A percentile compares a stretch with the other conserved stretches of the same genome.
phyloP scores from a whole-genome alignment of 2,329 filamentous ascomycete genomes.

The Aspergillus transmontanensis region DNA sequence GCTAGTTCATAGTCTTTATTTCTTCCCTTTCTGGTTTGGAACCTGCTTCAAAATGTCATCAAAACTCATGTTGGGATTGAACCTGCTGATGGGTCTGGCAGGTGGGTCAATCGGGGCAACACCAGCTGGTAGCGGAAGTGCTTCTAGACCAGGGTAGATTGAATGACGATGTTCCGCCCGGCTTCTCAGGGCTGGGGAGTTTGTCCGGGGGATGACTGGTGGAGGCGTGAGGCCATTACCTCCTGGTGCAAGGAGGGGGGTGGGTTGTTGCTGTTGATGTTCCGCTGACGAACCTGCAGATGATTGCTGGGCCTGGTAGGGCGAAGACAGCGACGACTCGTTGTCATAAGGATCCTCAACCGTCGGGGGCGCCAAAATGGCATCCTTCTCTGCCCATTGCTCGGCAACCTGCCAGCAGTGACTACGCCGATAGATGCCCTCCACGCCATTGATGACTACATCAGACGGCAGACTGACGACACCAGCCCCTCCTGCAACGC shows the following conservation, averaged over 20 bases:
- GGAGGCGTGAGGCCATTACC: conserved; percentile 36
- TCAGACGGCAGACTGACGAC: conserved; percentile 66
- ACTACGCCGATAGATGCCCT: conserved; percentile 68
- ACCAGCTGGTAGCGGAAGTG: conserved; percentile 45
- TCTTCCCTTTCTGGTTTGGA: conserved; percentile 39
- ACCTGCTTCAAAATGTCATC: conserved; percentile 50
- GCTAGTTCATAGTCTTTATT: conserved; percentile 25
- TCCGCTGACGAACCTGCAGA: conserved; percentile 41
- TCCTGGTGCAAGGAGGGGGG: conserved; percentile 34
- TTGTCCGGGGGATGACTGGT: conserved; percentile 38
- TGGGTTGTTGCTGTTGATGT: conserved; percentile 31
- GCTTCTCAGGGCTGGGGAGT: conserved; percentile 32
- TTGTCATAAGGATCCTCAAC: conserved; percentile 40
- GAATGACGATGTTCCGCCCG: conserved; percentile 45
- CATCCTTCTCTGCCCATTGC: conserved; percentile 57
- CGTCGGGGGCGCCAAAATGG: conserved; percentile 35
- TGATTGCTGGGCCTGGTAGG: conserved; percentile 41
- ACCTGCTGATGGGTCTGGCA: conserved; percentile 40
- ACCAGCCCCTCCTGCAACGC: conserved; percentile 63
- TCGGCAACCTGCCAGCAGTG: conserved; percentile 70
- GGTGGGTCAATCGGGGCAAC: conserved; percentile 45
- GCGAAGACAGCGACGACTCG: conserved; percentile 42
- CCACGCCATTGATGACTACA: conserved; percentile 66
- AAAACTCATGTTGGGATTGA: conserved; percentile 53
- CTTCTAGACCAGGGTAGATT: conserved; percentile 49